Evolutionary conservation across 257 asterid genomes (phyloP).

Genomic region (Nyctanthes arbortristis): DNA sequence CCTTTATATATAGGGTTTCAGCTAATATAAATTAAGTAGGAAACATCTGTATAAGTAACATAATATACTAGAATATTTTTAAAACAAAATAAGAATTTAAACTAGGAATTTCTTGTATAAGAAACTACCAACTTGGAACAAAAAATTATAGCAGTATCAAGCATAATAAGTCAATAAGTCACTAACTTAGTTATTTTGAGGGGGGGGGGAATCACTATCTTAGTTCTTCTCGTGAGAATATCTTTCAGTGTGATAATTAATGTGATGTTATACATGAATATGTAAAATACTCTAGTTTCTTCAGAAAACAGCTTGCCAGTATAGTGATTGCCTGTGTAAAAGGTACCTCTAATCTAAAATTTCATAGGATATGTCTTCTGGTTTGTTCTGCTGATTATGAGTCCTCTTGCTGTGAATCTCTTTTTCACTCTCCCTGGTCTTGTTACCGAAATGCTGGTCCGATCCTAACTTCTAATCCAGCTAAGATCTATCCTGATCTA

Average conservation of each 20-base stretch:
- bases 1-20: too few relatives aligned
- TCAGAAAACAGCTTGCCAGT: background rate
- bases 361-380: constrained; percentile 1
- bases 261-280: constrained; percentile 2
- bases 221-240: background rate
- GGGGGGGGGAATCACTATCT: background rate
- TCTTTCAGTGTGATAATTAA: background rate
- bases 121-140: constrained; percentile 14
- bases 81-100: too few relatives aligned
- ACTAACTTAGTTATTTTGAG: too few relatives aligned
- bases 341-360: constrained; percentile 13
- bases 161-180: background rate
- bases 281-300: constrained; percentile 15
- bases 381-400: constrained; percentile 4
- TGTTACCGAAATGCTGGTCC: constrained; percentile 11
- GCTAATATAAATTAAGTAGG: too few relatives aligned
- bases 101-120: too few relatives aligned
- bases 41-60: too few relatives aligned
- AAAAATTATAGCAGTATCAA: constrained; percentile 5
- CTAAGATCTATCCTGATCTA: constrained; percentile 16
- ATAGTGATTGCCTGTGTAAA: background rate
- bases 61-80: too few relatives aligned
- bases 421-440: background rate
- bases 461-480: constrained; percentile 7
- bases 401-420: background rate